Conservation (phyloP, 768 basidiomycete genomes). For the Lactifluus subvellereus region DNA sequence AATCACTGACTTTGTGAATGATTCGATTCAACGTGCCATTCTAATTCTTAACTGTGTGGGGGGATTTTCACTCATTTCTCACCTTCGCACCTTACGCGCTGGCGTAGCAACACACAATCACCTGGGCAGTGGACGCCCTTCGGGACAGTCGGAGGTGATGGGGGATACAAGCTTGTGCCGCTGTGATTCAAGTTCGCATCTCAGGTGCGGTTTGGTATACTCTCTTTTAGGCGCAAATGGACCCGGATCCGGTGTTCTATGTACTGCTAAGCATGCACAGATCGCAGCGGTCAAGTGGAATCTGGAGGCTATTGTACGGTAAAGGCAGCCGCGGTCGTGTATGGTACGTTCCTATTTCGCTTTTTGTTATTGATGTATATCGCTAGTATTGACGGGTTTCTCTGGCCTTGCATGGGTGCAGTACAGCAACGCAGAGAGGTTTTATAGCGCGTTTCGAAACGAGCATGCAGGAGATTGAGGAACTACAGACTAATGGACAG, state of each 20-base stretch:
- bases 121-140: no score
- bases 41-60: no score
- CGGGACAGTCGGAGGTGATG: no score
- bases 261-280: slow-evolving; percentile 84
- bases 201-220: no score
- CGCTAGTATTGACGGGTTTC: background rate
- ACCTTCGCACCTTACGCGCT: no score
- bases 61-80: no score
- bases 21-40: no score
- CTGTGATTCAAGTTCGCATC: no score
- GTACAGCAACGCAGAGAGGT: background rate
- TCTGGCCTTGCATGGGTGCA: background rate
- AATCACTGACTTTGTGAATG: no score
- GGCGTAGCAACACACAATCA: slow-evolving; percentile 28
- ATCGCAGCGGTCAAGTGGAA: slow-evolving; percentile 72
- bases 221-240: background rate
- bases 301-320: slow-evolving; percentile 61
- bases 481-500: background rate
- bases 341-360: background rate
- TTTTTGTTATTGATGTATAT: background rate
- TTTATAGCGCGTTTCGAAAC: background rate
- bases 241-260: slow-evolving; percentile 34
- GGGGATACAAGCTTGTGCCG: no score
- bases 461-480: no score
- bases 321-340: slow-evolving; percentile 28